phyloP scores from a whole-genome alignment of 768 basidiomycete genomes.

The Cubamyces lactineus region DNA sequence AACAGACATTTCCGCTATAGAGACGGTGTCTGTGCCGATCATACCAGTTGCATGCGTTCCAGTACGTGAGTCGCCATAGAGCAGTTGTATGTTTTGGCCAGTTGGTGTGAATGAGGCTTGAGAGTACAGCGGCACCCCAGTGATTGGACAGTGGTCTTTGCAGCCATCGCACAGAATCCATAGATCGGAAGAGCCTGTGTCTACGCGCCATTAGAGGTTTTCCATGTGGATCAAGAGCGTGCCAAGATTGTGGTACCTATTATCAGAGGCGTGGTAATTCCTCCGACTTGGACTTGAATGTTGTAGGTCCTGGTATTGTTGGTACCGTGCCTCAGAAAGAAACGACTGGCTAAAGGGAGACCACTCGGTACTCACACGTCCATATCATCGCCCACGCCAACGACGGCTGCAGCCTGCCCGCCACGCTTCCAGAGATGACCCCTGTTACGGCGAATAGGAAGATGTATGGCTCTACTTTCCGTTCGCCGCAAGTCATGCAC shows the following conservation, averaged over 20 bases:
- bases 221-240: background rate
- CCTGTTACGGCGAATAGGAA: constrained; percentile 19
- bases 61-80: constrained; percentile 73
- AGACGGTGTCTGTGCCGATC: constrained; percentile 61
- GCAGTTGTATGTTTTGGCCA: constrained; percentile 50
- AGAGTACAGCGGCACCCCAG: constrained; percentile 51
- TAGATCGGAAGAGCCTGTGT: constrained; percentile 79
- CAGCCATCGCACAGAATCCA: constrained; percentile 73
- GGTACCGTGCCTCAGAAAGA: background rate
- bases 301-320: constrained; percentile 56
- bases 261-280: constrained; percentile 54
- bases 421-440: constrained; percentile 11
- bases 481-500: no score
- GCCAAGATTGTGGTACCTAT: constrained; percentile 48
- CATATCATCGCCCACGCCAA: constrained; percentile 56
- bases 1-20: constrained; percentile 54
- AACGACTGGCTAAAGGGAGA: background rate
- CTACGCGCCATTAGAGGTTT: constrained; percentile 37
- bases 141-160: constrained; percentile 42
- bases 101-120: constrained; percentile 50
- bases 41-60: constrained; percentile 69
- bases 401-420: constrained; percentile 43
- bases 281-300: constrained; percentile 61
- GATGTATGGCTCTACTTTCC: constrained; percentile 9
- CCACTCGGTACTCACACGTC: constrained; percentile 55